Evolutionary conservation across 768 basidiomycete species (phyloP), one percentile per base, ranked within the genome.

Genomic region (Hysterangium stoloniferum): DNA sequence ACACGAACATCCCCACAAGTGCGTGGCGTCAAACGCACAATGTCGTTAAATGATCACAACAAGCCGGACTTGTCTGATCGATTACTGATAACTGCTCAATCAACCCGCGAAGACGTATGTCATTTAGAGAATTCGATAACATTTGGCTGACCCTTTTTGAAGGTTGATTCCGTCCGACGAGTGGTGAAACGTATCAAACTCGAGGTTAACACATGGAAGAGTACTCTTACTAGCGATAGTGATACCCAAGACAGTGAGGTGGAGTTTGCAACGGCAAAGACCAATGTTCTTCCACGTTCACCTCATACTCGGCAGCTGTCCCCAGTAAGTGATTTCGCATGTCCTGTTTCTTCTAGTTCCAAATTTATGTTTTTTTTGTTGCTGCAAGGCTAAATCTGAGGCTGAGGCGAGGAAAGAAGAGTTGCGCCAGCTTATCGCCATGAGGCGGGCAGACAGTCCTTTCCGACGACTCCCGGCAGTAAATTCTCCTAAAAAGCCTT

Each of bases 351-450:
- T n/a, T n/a, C n/a, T n/a, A n/a, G n/a, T n/a, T n/a, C n/a, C n/a
- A n/a, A n/a, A n/a, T n/a, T n/a, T n/a, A n/a, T n/a, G n/a, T n/a
- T n/a, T n/a, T n/a, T n/a, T 17, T 35, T 33, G 20, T 31, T 53
- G n/a, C n/a, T n/a, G n/a, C 4, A 56, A 91, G 88, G 84, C 77
- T 11, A 80, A 67, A 59, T 50, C 48, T 19, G 87, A 81, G 48
- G 86, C 87, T 31, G 81, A 80, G 57, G 81, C 82, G 31, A 79
- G 89, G 20, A 74, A 89, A 71, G 80, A 87, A 58, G 89, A 92
- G 63, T 87, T 92, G 87, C 76, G 81, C 34, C 77, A 77, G 56
- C 69, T 88, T 50, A 88, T 92, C 52, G 67, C 70, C 32, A 76
- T 71, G 54, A 71, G 87, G 56, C 72, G 78, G 58, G 70, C 66